phyloP scores from a whole-genome alignment of 306 rosid species.

The Sindora glabra region DNA sequence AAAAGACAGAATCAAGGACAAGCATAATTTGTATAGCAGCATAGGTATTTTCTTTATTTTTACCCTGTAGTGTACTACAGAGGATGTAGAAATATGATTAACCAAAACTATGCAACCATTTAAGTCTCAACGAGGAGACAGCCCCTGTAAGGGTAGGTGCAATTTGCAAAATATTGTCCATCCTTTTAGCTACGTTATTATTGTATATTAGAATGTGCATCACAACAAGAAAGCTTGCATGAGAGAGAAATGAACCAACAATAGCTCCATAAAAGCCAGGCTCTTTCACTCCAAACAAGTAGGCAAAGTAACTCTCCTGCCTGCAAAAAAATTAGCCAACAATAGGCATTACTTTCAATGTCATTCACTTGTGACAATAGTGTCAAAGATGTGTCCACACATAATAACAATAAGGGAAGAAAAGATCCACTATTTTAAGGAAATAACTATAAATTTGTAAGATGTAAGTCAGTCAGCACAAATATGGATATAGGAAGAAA shows the following conservation, averaged over 20 bases:
- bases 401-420: not conserved
- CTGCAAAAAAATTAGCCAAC: conserved; percentile 17
- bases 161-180: too few relatives aligned
- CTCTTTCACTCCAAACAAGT: conserved; percentile 75
- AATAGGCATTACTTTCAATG: not conserved
- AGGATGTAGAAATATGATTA: not conserved
- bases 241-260: conserved; percentile 33
- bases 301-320: conserved; percentile 95
- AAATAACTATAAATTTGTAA: too few relatives aligned
- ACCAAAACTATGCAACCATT: too few relatives aligned
- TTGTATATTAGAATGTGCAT: not conserved
- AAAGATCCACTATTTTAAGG: not conserved
- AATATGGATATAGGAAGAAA: too few relatives aligned
- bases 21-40: not conserved
- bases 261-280: conserved; percentile 91
- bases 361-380: not conserved
- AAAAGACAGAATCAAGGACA: not conserved
- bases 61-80: too few relatives aligned
- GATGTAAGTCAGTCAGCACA: too few relatives aligned
- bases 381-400: not conserved
- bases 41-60: too few relatives aligned
- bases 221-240: not conserved
- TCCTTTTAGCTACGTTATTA: too few relatives aligned
- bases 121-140: too few relatives aligned
- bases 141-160: too few relatives aligned